Conservation (phyloP, 139 green algal genomes). For the Chlorella sp. region DNA sequence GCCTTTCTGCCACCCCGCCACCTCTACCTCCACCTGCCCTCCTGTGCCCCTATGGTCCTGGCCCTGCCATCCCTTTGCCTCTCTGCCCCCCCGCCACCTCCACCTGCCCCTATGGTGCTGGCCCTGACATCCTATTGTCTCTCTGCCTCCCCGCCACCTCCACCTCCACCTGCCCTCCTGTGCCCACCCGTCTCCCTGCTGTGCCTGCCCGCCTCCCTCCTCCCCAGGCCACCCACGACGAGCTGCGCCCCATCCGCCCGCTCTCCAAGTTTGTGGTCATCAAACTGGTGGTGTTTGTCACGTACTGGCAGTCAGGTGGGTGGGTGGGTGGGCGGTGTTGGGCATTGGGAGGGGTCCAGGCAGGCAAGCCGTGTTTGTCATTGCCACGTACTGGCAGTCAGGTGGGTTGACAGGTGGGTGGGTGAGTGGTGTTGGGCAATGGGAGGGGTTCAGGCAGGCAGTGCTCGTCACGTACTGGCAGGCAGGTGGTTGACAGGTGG, state of each 20-base stretch:
- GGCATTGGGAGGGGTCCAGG: no score
- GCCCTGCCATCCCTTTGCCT: no score
- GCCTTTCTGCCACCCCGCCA: neutral
- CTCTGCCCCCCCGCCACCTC: neutral
- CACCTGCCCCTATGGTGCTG: slow-evolving; percentile 21
- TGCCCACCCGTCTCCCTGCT: no score
- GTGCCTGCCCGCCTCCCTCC: neutral
- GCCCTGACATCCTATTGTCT: no score
- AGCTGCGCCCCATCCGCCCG: slow-evolving; percentile 92
- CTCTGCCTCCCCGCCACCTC: neutral
- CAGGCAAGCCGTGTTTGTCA: no score
- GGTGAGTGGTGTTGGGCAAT: no score
- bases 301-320: slow-evolving; percentile 89
- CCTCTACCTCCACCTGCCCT: neutral
- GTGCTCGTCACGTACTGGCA: no score
- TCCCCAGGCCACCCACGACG: slow-evolving; percentile 69
- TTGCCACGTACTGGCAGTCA: no score
- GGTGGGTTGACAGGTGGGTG: no score
- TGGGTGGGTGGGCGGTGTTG: neutral
- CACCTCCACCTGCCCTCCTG: no score
- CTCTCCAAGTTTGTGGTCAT: slow-evolving; percentile 95
- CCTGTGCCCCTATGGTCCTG: slow-evolving; percentile 22
- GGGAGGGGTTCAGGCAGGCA: no score
- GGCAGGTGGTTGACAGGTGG: no score
- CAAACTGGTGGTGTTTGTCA: slow-evolving; percentile 96